Evolutionary conservation across 306 rosid genomes (phyloP), one percentile per base, ranked within the genome.

Genomic region (Biancaea sappan): DNA sequence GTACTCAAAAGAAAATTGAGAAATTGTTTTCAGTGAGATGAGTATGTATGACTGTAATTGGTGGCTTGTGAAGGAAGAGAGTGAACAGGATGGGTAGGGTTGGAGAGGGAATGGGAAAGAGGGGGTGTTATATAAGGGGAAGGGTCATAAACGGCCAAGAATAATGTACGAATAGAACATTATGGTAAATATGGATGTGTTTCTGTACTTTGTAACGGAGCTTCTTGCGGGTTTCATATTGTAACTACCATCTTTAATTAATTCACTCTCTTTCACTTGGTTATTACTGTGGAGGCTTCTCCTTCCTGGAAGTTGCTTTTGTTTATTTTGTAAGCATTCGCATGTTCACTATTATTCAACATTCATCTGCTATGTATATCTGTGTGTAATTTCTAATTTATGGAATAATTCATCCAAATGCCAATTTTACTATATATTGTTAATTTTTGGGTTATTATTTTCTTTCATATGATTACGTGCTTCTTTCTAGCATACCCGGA

Each of bases 261-360:
- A 18, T 64, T 14, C 11, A 2, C 78, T 64, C 25, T 12, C 81
- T 81, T 67, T 78, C 53, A 21, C 18, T 22, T 26, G 35, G 34
- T 41, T 6, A 34, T 7, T 6, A 34, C 5, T 46, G 66, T n/a
- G 65, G 48, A 29, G 61, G 61, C 82, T 74, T 79, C 82, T 71
- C 84, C 82, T 77, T 85, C 90, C 79, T 70, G 84, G 90, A 88
- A 88, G 81, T 59, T 88, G 86, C 90, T 76, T 69, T 54, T 26
- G 54, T 31, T 10, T 56, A 1, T 26, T 43, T 43, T 57, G 64
- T 48, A 29, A 11, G 41, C 54, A 40, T 71, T 60, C 71, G 12
- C 14, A 10, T n/a, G 8, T 37, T 62, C 44, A 62, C 64, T 22
- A 29, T 18, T 26, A n/a, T n/a, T n/a, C n/a, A 16, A 54, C 3